Conservation (phyloP, 495 filamentous ascomycete genomes). For the Trichoderma virens region DNA sequence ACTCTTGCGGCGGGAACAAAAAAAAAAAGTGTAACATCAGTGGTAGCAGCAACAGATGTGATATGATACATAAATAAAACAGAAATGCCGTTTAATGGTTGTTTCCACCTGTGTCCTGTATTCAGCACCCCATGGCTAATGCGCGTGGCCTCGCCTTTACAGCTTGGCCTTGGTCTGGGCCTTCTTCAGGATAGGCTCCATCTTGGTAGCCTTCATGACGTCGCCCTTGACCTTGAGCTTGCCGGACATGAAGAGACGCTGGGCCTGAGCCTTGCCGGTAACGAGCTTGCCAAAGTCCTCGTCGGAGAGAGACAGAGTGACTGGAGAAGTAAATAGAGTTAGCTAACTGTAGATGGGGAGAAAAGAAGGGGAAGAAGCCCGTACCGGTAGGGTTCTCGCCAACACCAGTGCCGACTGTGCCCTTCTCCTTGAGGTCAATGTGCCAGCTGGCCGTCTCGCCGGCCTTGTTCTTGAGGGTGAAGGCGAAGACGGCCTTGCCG, state of each 20-base stretch:
- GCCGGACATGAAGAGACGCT: conserved; percentile 91
- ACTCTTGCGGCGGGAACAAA: background rate
- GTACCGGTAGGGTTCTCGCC: conserved; percentile 76
- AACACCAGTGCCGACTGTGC: conserved; percentile 68
- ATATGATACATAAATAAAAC: conserved; percentile 7
- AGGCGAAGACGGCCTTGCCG: conserved; percentile 81
- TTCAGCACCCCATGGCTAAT: background rate
- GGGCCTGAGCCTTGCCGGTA: conserved; percentile 83
- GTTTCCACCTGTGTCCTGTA: background rate
- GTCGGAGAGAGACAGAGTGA: conserved; percentile 78
- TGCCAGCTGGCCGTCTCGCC: conserved; percentile 80
- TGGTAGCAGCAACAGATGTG: background rate
- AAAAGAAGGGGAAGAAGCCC: conserved; percentile 19
- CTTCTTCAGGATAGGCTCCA: conserved; percentile 89
- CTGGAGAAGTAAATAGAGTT: conserved; percentile 34
- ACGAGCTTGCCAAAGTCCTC: conserved; percentile 78
- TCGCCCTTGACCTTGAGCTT: conserved; percentile 98
- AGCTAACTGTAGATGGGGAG: background rate
- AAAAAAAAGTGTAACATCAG: background rate
- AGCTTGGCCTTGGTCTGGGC: conserved; percentile 78
- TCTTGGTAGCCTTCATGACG: conserved; percentile 98
- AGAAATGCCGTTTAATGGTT: background rate
- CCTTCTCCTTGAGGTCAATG: conserved; percentile 90
- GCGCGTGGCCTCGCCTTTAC: conserved; percentile 31
- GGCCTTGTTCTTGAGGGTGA: conserved; percentile 79